A percentile compares a stretch with the other conserved stretches of the same genome.
Conservation (phyloP, 2,329 filamentous ascomycete species). For the Xylaria sp. region DNA sequence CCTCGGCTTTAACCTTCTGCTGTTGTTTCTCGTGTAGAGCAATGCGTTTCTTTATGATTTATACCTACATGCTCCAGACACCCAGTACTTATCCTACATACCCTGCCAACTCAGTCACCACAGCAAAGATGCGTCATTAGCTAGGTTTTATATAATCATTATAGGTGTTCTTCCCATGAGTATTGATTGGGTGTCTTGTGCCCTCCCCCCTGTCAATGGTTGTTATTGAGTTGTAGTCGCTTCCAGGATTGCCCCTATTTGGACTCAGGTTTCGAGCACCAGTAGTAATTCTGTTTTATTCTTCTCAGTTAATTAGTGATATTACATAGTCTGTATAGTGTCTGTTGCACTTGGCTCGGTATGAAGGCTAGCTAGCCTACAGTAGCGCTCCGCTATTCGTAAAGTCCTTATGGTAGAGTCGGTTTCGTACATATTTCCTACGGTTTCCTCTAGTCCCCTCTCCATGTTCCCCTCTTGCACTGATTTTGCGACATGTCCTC, state of each 20-base stretch:
- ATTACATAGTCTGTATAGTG: not conserved
- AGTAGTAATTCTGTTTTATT: not conserved
- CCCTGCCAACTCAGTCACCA: not conserved
- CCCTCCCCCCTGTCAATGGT: not conserved
- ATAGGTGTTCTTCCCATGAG: not conserved
- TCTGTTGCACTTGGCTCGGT: not conserved
- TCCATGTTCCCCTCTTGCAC: not conserved
- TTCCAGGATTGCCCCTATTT: not conserved
- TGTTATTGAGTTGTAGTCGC: no score
- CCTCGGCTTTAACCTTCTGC: not conserved
- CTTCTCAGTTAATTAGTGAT: not conserved
- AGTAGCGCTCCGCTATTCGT: not conserved
- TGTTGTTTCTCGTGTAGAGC: not conserved
- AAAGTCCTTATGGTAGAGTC: not conserved
- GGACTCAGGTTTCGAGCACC: not conserved
- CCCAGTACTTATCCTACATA: no score
- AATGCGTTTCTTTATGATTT: not conserved
- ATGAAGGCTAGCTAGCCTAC: not conserved
- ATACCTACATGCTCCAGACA: not conserved
- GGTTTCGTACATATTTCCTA: not conserved
- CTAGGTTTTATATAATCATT: no score
- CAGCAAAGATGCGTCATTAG: no score
- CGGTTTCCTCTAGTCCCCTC: not conserved
- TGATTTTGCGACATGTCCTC: no score
- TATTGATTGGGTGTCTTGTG: not conserved